Percentiles rank a stretch among this genome's conserved stretches.
These are phyloP conservation scores for Serpula lacrymans DNA, from an alignment of 768 basidiomycete species.

Conservation along the genomic window DNA sequence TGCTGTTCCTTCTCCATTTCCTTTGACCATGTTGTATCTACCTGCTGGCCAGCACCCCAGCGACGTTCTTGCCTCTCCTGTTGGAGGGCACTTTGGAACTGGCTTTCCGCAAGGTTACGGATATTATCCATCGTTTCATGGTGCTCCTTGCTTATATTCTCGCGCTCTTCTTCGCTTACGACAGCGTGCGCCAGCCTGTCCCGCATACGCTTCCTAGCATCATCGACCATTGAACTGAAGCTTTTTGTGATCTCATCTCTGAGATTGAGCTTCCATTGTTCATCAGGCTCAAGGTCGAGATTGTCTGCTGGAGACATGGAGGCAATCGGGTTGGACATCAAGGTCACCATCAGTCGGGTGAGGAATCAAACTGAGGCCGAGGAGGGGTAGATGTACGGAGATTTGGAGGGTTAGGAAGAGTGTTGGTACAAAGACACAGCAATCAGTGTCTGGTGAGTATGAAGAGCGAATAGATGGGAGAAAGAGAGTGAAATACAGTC, in stretches of 20 bases:
- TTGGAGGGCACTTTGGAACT: conserved; percentile 41
- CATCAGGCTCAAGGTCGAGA: conserved; percentile 45
- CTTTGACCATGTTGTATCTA: conserved; percentile 32
- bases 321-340: conserved; percentile 15
- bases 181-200: conserved; percentile 45
- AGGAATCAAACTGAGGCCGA: conserved; percentile 7
- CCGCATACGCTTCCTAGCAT: conserved; percentile 58
- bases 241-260: conserved; percentile 50
- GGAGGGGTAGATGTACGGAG: conserved; percentile 2
- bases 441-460: conserved; percentile 2
- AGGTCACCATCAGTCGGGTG: conserved; percentile 24
- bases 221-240: conserved; percentile 43
- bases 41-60: conserved; percentile 40
- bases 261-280: conserved; percentile 49
- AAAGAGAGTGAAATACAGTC: conserved; percentile 9
- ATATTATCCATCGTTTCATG: conserved; percentile 41
- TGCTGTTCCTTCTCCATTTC: conserved; percentile 35
- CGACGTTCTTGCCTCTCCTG: conserved; percentile 49
- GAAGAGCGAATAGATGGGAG: conserved; percentile 7
- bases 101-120: conserved; percentile 42
- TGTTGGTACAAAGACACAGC: conserved; percentile 1
- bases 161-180: conserved; percentile 27
- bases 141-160: conserved; percentile 39
- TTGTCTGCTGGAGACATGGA: conserved; percentile 8
- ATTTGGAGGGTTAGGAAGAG: conserved; percentile 3